These are phyloP conservation scores for Umbelopsis vinacea DNA, from an alignment of 192 early-diverging fungal genomes.

Conservation along the genomic window DNA sequence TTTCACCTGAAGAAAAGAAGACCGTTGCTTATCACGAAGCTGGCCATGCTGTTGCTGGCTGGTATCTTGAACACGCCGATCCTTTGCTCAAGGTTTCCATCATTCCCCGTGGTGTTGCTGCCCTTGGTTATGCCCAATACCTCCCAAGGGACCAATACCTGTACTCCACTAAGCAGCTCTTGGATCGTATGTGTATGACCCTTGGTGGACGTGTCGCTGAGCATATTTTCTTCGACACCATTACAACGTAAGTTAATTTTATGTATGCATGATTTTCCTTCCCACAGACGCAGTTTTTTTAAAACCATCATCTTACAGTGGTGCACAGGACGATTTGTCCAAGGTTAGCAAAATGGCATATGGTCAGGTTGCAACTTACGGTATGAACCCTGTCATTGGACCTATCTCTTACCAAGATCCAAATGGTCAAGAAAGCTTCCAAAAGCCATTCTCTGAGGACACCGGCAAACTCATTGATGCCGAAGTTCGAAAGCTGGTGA, in stretches of 20 bases:
- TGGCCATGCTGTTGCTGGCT: constrained; percentile 95
- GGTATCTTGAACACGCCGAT: constrained; percentile 94
- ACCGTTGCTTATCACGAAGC: constrained; percentile 99
- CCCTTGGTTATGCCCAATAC: constrained; percentile 98
- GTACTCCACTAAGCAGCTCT: constrained; percentile 86
- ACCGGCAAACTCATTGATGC: constrained; percentile 92
- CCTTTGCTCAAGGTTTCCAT: constrained; percentile 97
- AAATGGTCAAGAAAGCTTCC: constrained; percentile 76
- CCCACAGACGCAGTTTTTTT: too few species aligned
- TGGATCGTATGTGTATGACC: constrained; percentile 90
- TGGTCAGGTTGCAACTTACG: constrained; percentile 89
- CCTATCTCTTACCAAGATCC: constrained; percentile 78
- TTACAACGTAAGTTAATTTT: constrained; percentile 83
- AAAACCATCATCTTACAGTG: constrained; percentile 27
- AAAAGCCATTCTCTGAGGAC: constrained; percentile 94
- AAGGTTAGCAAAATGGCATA: constrained; percentile 97
- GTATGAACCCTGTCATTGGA: constrained; percentile 88
- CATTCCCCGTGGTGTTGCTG: constrained; percentile 91
- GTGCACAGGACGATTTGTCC: constrained; percentile 95
- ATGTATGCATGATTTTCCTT: too few species aligned
- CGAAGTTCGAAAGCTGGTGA: constrained; percentile 85
- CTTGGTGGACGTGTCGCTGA: constrained; percentile 84
- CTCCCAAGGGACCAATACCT: constrained; percentile 95
- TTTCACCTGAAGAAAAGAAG: constrained; percentile 95
- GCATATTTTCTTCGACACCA: constrained; percentile 87